Evolutionary conservation across 2,329 filamentous ascomycete species (phyloP).

Genomic region (Cercospora nicotianae): DNA sequence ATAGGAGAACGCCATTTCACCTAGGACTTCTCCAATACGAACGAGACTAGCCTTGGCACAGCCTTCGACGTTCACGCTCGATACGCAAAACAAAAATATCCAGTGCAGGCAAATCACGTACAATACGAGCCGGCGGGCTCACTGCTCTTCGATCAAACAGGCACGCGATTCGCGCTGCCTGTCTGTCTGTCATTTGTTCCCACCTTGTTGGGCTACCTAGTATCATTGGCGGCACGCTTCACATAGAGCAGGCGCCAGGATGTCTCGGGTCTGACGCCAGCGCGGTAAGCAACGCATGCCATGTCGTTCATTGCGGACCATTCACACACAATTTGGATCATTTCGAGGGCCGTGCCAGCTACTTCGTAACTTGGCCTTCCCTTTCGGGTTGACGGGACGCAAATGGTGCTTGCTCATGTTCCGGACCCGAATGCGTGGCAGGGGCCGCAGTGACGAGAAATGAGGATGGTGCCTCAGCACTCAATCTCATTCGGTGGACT

Average conservation of each 20-base stretch:
- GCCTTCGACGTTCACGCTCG: not conserved
- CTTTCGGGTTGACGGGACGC: not conserved
- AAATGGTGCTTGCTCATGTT: not conserved
- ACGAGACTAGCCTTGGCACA: not conserved
- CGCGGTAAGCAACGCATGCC: not conserved
- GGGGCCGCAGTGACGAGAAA: not conserved
- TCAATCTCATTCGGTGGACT: not conserved
- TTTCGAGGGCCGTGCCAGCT: not conserved
- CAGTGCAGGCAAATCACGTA: not conserved
- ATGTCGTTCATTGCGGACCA: not conserved
- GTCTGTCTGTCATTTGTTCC: not conserved
- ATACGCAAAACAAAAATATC: not conserved
- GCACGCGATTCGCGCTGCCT: not conserved
- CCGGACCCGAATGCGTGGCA: not conserved
- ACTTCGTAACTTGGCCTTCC: not conserved
- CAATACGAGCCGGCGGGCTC: not conserved
- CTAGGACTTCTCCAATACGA: not conserved
- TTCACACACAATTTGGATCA: conserved; percentile 1
- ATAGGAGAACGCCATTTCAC: not conserved
- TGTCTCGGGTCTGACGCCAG: not conserved
- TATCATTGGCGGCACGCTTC: not conserved
- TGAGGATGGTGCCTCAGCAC: not conserved
- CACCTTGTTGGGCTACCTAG: not conserved
- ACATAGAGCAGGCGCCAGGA: not conserved
- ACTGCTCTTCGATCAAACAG: not conserved